Evolutionary conservation across 2,329 filamentous ascomycete genomes (phyloP), one percentile per base, ranked within the genome.

Genomic region (Fusarium sublunatum): DNA sequence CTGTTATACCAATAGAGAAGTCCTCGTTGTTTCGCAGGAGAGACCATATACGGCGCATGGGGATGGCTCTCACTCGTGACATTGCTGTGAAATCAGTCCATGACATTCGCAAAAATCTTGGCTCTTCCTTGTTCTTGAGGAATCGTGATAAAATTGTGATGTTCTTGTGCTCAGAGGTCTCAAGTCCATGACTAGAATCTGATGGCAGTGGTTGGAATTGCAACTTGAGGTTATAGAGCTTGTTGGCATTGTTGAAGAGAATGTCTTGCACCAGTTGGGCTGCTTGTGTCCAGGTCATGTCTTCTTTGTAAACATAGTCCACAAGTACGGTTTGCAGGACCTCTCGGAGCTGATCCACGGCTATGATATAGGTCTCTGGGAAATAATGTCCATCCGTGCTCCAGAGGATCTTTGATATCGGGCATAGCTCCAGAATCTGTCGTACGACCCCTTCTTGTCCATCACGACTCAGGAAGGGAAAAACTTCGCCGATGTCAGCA

Each of bases 341-440:
- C 64, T 91, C 85, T 46, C 90, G 83, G 55, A 92, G 88, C 73
- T 94, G 91, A 38, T 83, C 79, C 35, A 90, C 87, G 1, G 91
- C 90, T 5, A 94, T 79, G 68, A 90, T 84, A 68, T 88, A 95
- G 0, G 89, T 92, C 74, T 94, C 91, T 0, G 91, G 90, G 58
- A 91, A 91, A 75, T 85, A 91, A 72, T 93, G 90, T 0, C 91
- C 91, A 70, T 93, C 91, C 0, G 90, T 93, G 61, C 90, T 92
- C 86, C 90, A 94, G 0, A 94, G 76, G 1, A 95, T 81, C 76
- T 94, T 94, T 47, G 86, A 87, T 51, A 85, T 86, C 0, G 92
- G 91, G 22, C 88, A 89, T 5, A 94, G 74, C 73, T 96, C 92
- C 8, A 96, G 76, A 2, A 91, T 86, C 71, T 95, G 86, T 40